phyloP scores from a whole-genome alignment of 2,329 filamentous ascomycete genomes.

The Iodosphaeria phyllophila region DNA sequence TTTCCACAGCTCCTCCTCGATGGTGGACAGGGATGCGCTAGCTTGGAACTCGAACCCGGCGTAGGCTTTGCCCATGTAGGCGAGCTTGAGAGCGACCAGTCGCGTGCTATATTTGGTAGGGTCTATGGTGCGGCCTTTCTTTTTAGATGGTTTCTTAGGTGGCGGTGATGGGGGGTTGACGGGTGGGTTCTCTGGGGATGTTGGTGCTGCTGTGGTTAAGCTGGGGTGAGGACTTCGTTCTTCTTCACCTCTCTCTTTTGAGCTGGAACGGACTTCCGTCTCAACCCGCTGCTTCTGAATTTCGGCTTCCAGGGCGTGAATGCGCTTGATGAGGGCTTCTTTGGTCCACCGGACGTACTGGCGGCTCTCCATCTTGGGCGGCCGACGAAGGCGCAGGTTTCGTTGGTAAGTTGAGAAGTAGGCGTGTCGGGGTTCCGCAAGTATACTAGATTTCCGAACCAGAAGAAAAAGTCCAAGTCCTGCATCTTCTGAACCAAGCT shows the following conservation, averaged over 20 bases:
- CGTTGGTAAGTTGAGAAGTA: conserved; percentile 1
- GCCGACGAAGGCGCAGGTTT: conserved; percentile 1
- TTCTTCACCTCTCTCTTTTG: neutral
- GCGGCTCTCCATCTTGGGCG: conserved; percentile 10
- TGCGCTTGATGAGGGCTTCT: conserved; percentile 46
- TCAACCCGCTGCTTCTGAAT: no score
- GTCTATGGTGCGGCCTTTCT: conserved; percentile 43
- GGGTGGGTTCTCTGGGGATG: neutral
- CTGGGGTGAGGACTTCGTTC: no score
- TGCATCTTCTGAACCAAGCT: no score
- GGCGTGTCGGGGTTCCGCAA: no score
- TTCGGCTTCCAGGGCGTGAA: conserved; percentile 48
- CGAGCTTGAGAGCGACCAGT: conserved; percentile 78
- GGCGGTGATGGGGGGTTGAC: neutral
- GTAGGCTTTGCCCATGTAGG: conserved; percentile 80
- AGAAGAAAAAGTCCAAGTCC: no score
- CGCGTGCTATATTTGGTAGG: conserved; percentile 66
- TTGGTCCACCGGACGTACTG: conserved; percentile 50
- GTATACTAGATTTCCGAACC: no score
- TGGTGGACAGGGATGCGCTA: conserved; percentile 54
- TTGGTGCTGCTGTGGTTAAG: no score
- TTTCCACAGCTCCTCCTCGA: conserved; percentile 90
- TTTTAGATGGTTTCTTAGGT: conserved; percentile 3
- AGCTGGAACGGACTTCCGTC: no score
- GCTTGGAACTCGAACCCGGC: conserved; percentile 83